Conservation (phyloP, 495 filamentous ascomycete genomes). For the Sabuloglossum arenarium region DNA sequence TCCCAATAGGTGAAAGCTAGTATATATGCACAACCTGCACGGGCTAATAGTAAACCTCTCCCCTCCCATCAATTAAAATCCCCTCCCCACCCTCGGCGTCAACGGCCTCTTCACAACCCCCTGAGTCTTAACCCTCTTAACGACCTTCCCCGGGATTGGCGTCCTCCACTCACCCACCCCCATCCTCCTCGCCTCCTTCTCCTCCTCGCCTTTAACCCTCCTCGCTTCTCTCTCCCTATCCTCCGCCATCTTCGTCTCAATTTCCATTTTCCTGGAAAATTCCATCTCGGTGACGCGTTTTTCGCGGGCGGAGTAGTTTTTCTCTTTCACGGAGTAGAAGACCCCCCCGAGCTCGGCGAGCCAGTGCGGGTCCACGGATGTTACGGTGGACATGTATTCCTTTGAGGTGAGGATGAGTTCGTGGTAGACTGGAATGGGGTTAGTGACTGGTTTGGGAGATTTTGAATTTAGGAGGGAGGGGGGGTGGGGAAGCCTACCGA, state of each 20-base stretch:
- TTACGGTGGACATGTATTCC: slow-evolving; percentile 98
- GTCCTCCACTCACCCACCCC: neutral
- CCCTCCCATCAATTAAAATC: slow-evolving; percentile 13
- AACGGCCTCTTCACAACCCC: slow-evolving; percentile 20
- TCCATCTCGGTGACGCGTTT: slow-evolving; percentile 82
- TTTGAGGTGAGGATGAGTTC: slow-evolving; percentile 93
- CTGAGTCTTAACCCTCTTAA: slow-evolving; percentile 13
- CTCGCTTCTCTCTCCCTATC: slow-evolving; percentile 42
- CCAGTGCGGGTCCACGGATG: slow-evolving; percentile 94
- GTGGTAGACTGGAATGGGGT: slow-evolving; percentile 49
- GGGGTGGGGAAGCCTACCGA: slow-evolving; percentile 17
- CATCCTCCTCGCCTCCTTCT: neutral
- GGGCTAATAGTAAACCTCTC: no score
- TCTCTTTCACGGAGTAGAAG: slow-evolving; percentile 96
- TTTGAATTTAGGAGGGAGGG: neutral
- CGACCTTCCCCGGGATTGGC: neutral
- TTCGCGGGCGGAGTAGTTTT: slow-evolving; percentile 80
- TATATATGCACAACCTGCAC: neutral
- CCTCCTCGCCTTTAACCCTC: neutral
- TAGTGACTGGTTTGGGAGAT: neutral
- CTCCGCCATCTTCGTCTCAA: slow-evolving; percentile 79
- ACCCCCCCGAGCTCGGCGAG: slow-evolving; percentile 96
- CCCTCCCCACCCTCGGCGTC: slow-evolving; percentile 15
- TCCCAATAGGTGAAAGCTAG: no score
- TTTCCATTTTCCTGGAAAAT: slow-evolving; percentile 88